Evolutionary conservation across 1,284 basidiomycete genomes (phyloP).

Genomic region (Laetiporus sulphureus): DNA sequence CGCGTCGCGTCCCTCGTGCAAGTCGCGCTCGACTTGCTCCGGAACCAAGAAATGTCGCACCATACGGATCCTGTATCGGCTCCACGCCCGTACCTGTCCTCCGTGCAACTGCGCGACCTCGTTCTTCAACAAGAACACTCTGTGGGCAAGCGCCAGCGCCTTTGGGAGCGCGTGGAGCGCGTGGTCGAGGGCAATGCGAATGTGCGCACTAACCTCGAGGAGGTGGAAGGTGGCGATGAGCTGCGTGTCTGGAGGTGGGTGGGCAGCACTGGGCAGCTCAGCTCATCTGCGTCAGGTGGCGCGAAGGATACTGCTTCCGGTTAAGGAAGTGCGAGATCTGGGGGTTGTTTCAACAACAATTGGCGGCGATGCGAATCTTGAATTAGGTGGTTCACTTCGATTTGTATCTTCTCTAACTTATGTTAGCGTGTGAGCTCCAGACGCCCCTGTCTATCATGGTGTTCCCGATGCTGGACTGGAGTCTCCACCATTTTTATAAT

Average conservation of each 20-base stretch:
- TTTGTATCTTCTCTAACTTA: not conserved
- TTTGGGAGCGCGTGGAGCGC: constrained; percentile 86
- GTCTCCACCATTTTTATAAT: too few relatives aligned
- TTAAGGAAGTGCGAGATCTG: constrained; percentile 15
- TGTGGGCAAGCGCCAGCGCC: constrained; percentile 52
- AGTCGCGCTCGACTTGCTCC: constrained; percentile 74
- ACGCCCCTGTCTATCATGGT: too few relatives aligned
- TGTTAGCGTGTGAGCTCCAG: not conserved
- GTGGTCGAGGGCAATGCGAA: constrained; percentile 94
- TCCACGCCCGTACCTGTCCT: constrained; percentile 79
- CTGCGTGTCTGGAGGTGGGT: constrained; percentile 82
- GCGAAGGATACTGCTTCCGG: constrained; percentile 16
- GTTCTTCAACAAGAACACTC: constrained; percentile 82
- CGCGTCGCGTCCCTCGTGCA: constrained; percentile 76
- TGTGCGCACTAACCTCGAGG: constrained; percentile 83
- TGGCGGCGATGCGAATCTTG: too few relatives aligned
- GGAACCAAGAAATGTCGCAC: constrained; percentile 82
- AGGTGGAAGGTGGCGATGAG: constrained; percentile 85
- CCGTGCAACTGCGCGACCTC: constrained; percentile 86
- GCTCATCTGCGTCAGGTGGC: constrained; percentile 14
- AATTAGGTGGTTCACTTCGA: too few relatives aligned
- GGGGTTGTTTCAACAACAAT: too few relatives aligned
- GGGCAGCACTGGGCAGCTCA: constrained; percentile 38
- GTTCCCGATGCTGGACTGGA: too few relatives aligned
- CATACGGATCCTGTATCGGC: constrained; percentile 78